Percentiles rank a stretch among this genome's conserved stretches.
Conservation (phyloP, 2,329 filamentous ascomycete genomes). For the Aspergillus nomiae region DNA sequence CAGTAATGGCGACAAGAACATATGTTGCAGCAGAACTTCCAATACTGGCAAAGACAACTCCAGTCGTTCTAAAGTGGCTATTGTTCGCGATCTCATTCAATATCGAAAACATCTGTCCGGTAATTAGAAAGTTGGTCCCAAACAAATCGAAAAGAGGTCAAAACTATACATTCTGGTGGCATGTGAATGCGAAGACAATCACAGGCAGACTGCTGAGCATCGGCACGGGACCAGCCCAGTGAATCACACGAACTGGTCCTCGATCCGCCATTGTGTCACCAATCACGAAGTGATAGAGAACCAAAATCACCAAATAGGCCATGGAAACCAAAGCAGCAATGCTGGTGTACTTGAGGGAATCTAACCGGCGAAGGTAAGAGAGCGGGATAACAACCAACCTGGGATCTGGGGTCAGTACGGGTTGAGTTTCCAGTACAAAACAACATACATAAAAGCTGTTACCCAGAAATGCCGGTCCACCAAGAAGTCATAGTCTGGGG, state of each 20-base stretch:
- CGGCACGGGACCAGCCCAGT: constrained; percentile 76
- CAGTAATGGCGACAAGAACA: constrained; percentile 87
- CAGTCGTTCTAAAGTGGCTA: constrained; percentile 73
- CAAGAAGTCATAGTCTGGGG: constrained; percentile 69
- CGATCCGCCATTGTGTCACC: constrained; percentile 75
- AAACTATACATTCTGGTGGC: constrained; percentile 85
- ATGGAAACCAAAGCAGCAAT: constrained; percentile 89
- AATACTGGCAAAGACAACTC: constrained; percentile 80
- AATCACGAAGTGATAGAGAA: constrained; percentile 84
- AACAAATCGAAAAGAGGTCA: not conserved
- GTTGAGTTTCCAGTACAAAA: not conserved
- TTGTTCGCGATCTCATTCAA: constrained; percentile 91
- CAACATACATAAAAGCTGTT: constrained; percentile 80
- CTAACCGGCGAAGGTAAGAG: constrained; percentile 85
- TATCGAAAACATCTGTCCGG: constrained; percentile 89
- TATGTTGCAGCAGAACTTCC: constrained; percentile 87
- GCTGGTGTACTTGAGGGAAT: constrained; percentile 97
- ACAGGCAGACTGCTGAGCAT: constrained; percentile 87
- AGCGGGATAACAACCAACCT: constrained; percentile 91
- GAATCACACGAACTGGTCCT: constrained; percentile 72
- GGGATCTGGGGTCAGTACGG: constrained; percentile 18
- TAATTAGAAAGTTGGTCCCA: constrained; percentile 3
- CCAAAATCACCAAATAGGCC: constrained; percentile 87
- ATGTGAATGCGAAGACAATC: constrained; percentile 98
- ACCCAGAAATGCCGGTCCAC: constrained; percentile 96